These are phyloP conservation scores for Toxicodendron radicans DNA, from an alignment of 345 rosid species.

Conservation along the genomic window DNA sequence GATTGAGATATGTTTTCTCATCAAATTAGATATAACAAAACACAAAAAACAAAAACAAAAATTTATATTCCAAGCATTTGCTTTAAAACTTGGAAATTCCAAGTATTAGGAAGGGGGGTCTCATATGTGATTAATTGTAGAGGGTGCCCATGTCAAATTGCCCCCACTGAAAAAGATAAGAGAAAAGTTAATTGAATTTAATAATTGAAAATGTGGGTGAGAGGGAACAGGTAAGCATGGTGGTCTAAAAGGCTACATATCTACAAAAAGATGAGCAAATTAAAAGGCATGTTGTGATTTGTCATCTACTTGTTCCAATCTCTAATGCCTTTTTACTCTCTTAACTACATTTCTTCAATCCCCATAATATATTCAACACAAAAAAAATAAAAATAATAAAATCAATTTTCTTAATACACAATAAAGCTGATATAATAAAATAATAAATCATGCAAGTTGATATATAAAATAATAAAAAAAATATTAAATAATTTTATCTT, in stretches of 20 bases:
- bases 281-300: conserved; percentile 23
- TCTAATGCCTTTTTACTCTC: not conserved
- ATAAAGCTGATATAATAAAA: not conserved
- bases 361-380: not conserved
- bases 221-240: conserved; percentile 32
- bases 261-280: conserved; percentile 22
- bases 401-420: not conserved
- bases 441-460: not conserved
- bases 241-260: conserved; percentile 32
- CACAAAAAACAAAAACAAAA: no score
- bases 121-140: not conserved
- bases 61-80: no score
- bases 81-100: not conserved
- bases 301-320: conserved; percentile 35
- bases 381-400: no score
- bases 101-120: conserved; percentile 1
- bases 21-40: no score
- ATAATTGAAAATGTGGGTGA: conserved; percentile 16
- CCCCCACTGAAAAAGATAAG: not conserved
- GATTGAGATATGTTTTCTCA: not conserved
- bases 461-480: not conserved
- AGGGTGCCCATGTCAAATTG: not conserved
- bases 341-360: conserved; percentile 8
- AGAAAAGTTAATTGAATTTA: not conserved
- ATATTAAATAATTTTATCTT: not conserved